phyloP scores from a whole-genome alignment of 2,329 filamentous ascomycete species.

The Aspergillus pseudotamarii region DNA sequence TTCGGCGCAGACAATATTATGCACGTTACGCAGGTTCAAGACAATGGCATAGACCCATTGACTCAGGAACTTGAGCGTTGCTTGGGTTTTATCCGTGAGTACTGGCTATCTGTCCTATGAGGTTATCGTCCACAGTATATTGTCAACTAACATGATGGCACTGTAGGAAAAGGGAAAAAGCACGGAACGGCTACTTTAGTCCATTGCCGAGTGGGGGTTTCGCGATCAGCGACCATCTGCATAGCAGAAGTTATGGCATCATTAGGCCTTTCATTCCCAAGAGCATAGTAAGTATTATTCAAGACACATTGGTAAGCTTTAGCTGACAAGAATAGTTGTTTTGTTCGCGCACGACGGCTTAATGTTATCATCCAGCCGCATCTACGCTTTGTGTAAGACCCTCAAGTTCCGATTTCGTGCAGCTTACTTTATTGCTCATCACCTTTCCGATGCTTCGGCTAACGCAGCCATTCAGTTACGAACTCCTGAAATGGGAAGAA shows the following conservation, averaged over 20 bases:
- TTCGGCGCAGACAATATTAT: conserved; percentile 82
- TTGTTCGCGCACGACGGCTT: conserved; percentile 84
- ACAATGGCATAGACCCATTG: conserved; percentile 93
- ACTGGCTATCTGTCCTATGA: neutral
- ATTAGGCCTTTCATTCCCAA: conserved; percentile 77
- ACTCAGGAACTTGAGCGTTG: conserved; percentile 84
- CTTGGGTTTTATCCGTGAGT: conserved; percentile 87
- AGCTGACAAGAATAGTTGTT: conserved; percentile 60
- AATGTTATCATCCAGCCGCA: conserved; percentile 99
- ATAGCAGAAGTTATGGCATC: conserved; percentile 98
- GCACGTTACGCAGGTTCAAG: conserved; percentile 82
- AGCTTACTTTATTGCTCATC: neutral
- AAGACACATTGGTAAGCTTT: neutral
- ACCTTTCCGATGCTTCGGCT: conserved; percentile 9
- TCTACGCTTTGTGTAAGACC: conserved; percentile 75
- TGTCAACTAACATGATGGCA: neutral
- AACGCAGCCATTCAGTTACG: conserved; percentile 56
- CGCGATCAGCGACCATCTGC: conserved; percentile 92
- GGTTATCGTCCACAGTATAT: neutral
- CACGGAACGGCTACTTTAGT: conserved; percentile 86
- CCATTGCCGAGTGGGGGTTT: conserved; percentile 95
- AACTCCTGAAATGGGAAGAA: conserved; percentile 96
- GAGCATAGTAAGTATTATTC: conserved; percentile 69
- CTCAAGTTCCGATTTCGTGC: neutral
- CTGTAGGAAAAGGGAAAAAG: conserved; percentile 72